phyloP scores from a whole-genome alignment of 2,329 filamentous ascomycete species.

The Zopfia rhizophila region DNA sequence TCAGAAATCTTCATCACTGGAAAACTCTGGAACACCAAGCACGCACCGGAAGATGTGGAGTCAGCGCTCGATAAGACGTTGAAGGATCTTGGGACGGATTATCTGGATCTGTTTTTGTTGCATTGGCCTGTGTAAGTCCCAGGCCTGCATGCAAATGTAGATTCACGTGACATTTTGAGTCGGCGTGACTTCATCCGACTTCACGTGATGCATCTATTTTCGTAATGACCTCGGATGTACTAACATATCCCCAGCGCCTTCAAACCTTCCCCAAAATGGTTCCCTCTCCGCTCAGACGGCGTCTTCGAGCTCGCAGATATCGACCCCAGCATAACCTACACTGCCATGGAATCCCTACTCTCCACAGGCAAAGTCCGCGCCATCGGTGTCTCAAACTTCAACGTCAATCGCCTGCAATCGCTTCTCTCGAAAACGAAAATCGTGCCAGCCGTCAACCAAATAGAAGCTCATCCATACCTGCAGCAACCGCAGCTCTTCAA shows the following conservation, averaged over 20 bases:
- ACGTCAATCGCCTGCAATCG: conserved; percentile 77
- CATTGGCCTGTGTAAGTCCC: conserved; percentile 64
- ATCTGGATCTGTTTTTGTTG: conserved; percentile 75
- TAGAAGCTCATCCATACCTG: conserved; percentile 74
- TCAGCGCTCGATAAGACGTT: conserved; percentile 68
- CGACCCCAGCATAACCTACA: conserved; percentile 82
- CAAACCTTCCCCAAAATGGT: conserved; percentile 54
- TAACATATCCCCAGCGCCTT: too few species aligned
- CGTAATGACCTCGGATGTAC: too few species aligned
- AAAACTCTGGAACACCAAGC: conserved; percentile 68
- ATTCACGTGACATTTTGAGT: too few species aligned
- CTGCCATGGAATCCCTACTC: conserved; percentile 74
- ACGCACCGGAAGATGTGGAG: conserved; percentile 69
- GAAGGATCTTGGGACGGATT: conserved; percentile 69
- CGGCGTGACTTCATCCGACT: too few species aligned
- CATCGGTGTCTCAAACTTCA: conserved; percentile 87
- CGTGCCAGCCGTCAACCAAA: conserved; percentile 78
- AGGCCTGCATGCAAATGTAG: background rate
- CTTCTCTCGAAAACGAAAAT: conserved; percentile 69
- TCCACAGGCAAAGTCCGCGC: conserved; percentile 75
- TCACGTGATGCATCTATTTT: too few species aligned
- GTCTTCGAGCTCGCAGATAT: conserved; percentile 77
- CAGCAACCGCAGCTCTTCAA: conserved; percentile 63
- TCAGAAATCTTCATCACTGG: conserved; percentile 69
- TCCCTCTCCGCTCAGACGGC: conserved; percentile 59